Evolutionary conservation across 2,329 filamentous ascomycete species (phyloP).

Genomic region (Colletotrichum melonis): DNA sequence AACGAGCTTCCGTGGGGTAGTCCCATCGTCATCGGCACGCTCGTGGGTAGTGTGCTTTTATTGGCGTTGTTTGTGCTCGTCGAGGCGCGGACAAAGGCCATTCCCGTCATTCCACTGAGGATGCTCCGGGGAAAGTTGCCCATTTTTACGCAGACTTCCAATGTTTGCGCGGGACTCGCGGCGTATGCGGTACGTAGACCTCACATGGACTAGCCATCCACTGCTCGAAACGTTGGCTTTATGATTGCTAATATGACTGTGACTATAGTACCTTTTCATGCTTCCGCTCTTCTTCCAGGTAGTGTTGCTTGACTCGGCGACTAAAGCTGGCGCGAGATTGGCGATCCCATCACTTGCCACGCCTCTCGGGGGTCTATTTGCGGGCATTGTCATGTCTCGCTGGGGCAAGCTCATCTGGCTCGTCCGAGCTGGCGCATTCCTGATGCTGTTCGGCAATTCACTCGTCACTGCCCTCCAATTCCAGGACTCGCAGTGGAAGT

Average conservation of each 20-base stretch:
- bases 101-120: constrained; percentile 65
- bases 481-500: constrained; percentile 63
- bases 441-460: constrained; percentile 65
- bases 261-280: constrained; percentile 70
- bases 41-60: constrained; percentile 56
- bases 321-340: constrained; percentile 72
- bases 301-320: constrained; percentile 72
- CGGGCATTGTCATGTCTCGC: constrained; percentile 69
- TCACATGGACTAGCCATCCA: too few relatives aligned
- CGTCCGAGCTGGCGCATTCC: constrained; percentile 60
- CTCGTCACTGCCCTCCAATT: constrained; percentile 62
- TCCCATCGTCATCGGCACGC: constrained; percentile 56
- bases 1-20: constrained; percentile 66
- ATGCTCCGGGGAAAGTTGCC: constrained; percentile 68
- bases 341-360: constrained; percentile 71
- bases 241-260: not conserved
- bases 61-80: constrained; percentile 58
- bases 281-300: constrained; percentile 78
- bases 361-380: constrained; percentile 65
- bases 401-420: constrained; percentile 63
- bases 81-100: constrained; percentile 60
- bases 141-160: constrained; percentile 66
- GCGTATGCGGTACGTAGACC: constrained; percentile 69
- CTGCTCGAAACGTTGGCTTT: not conserved
- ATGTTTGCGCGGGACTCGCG: constrained; percentile 69